Percentiles rank a stretch among this genome's conserved stretches.
Conservation (phyloP, 768 basidiomycete species). For the Tylopilus vinaceipallidus region DNA sequence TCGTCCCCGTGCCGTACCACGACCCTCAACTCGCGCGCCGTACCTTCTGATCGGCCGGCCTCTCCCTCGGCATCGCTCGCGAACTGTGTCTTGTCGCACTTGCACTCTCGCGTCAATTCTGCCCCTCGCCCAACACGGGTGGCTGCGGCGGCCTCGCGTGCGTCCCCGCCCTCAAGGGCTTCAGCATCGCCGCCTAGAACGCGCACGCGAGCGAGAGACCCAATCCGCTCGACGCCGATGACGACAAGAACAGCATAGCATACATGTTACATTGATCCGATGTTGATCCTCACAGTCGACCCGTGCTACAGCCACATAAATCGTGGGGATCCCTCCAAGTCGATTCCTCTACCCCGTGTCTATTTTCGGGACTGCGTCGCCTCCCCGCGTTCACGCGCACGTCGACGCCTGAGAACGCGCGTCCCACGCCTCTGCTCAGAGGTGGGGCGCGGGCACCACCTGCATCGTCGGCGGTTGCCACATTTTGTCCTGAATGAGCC, state of each 20-base stretch:
- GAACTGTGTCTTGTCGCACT: too few relatives aligned
- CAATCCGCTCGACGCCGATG: constrained; percentile 17
- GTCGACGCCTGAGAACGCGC: background rate
- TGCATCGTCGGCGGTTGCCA: constrained; percentile 42
- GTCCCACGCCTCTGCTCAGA: constrained; percentile 13
- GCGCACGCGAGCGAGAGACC: constrained; percentile 7
- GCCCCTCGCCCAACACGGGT: too few relatives aligned
- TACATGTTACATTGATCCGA: background rate
- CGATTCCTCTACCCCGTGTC: background rate
- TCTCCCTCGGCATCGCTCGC: too few relatives aligned
- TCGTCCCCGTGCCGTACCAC: too few relatives aligned
- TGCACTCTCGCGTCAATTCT: too few relatives aligned
- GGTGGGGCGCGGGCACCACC: constrained; percentile 3
- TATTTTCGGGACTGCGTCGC: constrained; percentile 1
- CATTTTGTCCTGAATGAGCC: constrained; percentile 53
- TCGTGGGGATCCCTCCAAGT: background rate
- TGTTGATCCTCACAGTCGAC: background rate
- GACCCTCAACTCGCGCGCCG: too few relatives aligned
- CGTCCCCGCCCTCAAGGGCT: too few relatives aligned
- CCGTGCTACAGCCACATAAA: constrained; percentile 4
- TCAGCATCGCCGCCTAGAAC: constrained; percentile 69
- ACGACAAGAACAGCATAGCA: background rate
- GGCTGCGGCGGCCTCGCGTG: too few relatives aligned
- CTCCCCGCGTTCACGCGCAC: background rate
- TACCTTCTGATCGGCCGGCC: too few relatives aligned